Percentiles rank a stretch among this genome's conserved stretches.
Evolutionary conservation across 1,284 basidiomycete genomes (phyloP).

Genomic region (Binderoboletus segoi): DNA sequence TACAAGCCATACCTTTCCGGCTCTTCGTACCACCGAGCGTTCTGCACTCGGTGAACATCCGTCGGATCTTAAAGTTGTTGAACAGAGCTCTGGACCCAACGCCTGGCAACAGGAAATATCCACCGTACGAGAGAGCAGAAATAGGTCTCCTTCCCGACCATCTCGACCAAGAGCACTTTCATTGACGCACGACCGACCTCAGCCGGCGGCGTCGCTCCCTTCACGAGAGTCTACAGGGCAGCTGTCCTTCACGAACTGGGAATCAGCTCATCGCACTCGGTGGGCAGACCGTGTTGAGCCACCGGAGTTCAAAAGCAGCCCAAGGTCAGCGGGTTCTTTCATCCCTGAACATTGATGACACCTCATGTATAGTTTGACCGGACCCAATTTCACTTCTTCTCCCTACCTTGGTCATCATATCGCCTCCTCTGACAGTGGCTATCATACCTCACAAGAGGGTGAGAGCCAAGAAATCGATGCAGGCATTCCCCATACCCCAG

Average conservation of each 20-base stretch:
- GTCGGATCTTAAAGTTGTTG: not conserved
- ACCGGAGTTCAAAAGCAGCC: slow-evolving; percentile 12
- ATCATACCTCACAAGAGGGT: slow-evolving; percentile 10
- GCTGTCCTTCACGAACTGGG: slow-evolving; percentile 32
- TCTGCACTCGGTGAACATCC: not conserved
- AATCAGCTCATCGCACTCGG: slow-evolving; percentile 25
- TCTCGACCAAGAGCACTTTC: slow-evolving; percentile 33
- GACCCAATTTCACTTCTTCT: slow-evolving; percentile 12
- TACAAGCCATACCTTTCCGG: slow-evolving; percentile 26
- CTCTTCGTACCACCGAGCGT: slow-evolving; percentile 5
- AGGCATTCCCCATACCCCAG: slow-evolving; percentile 47
- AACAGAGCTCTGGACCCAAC: slow-evolving; percentile 2
- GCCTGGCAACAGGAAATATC: slow-evolving; percentile 19
- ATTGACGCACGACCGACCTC: slow-evolving; percentile 30
- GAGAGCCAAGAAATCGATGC: slow-evolving; percentile 40
- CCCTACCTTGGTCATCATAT: slow-evolving; percentile 14
- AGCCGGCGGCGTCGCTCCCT: slow-evolving; percentile 20
- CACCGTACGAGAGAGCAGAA: not conserved
- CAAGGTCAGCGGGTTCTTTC: slow-evolving; percentile 16
- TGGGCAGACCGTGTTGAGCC: slow-evolving; percentile 22
- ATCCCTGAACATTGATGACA: slow-evolving; percentile 5
- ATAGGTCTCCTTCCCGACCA: slow-evolving; percentile 6
- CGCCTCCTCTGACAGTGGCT: slow-evolving; percentile 14
- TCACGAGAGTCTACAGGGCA: slow-evolving; percentile 36
- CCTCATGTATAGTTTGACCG: slow-evolving; percentile 12